phyloP scores from a whole-genome alignment of 208 protist genomes.

The Strigomonas culicis region DNA sequence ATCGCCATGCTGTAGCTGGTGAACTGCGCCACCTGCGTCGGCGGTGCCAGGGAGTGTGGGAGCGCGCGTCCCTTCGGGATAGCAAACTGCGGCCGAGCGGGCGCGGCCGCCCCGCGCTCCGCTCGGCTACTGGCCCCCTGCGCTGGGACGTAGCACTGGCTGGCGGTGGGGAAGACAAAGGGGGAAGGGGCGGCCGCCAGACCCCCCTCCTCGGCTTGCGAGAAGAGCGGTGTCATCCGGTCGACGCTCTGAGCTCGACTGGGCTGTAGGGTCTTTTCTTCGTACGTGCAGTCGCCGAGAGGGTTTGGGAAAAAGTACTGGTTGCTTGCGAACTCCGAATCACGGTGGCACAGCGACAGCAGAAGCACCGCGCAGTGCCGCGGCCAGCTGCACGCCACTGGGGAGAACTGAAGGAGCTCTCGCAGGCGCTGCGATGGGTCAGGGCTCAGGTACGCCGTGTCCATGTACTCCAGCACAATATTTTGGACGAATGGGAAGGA shows the following conservation, averaged over 20 bases:
- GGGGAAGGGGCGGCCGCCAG: neutral
- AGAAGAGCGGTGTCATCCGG: conserved; percentile 10
- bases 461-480: conserved; percentile 36
- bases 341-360: conserved; percentile 27
- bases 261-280: neutral
- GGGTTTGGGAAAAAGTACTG: conserved; percentile 16
- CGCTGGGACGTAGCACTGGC: neutral
- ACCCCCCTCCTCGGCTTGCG: neutral
- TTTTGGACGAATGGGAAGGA: conserved; percentile 28
- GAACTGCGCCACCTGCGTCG: conserved; percentile 4
- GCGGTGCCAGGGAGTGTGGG: neutral
- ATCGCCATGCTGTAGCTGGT: conserved; percentile 1
- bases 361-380: conserved; percentile 38
- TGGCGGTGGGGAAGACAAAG: conserved; percentile 1
- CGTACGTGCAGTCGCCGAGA: conserved; percentile 16
- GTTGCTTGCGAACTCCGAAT: conserved; percentile 7
- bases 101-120: neutral
- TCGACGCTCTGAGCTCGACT: neutral
- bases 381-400: conserved; percentile 21
- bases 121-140: neutral
- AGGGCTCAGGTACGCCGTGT: conserved; percentile 15
- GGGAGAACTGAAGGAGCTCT: neutral
- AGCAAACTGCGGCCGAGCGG: neutral
- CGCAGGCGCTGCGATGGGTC: conserved; percentile 1
- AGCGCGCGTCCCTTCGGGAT: neutral